phyloP scores from a whole-genome alignment of 2,329 filamentous ascomycete genomes.

The Aspergillus sojae region DNA sequence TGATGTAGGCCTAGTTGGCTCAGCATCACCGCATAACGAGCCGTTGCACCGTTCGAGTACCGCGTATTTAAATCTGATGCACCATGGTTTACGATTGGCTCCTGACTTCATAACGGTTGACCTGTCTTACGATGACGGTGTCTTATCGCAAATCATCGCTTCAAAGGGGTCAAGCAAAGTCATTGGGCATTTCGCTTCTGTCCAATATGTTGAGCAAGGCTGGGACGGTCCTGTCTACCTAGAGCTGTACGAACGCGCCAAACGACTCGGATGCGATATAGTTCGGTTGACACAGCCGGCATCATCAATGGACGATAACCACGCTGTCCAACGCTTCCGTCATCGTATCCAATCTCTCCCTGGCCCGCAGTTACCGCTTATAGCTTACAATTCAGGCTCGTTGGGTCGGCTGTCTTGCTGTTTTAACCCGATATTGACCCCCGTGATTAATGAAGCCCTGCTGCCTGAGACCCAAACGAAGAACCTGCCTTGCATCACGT shows the following conservation, averaged over 20 bases:
- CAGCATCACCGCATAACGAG: slow-evolving; percentile 29
- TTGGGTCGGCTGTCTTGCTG: slow-evolving; percentile 66
- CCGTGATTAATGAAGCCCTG: slow-evolving; percentile 57
- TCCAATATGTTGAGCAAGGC: slow-evolving; percentile 44
- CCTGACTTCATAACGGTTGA: slow-evolving; percentile 68
- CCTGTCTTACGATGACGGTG: slow-evolving; percentile 56
- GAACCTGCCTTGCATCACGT: slow-evolving; percentile 58
- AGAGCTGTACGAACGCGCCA: slow-evolving; percentile 61
- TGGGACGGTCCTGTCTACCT: slow-evolving; percentile 63
- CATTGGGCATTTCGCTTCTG: slow-evolving; percentile 59
- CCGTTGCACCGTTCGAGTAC: slow-evolving; percentile 29
- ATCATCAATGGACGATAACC: slow-evolving; percentile 62
- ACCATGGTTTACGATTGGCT: slow-evolving; percentile 62
- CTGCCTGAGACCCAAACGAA: slow-evolving; percentile 46
- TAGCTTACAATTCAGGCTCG: slow-evolving; percentile 66
- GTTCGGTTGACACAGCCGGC: slow-evolving; percentile 64
- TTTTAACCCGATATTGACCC: slow-evolving; percentile 67
- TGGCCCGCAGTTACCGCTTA: slow-evolving; percentile 55
- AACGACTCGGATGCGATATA: slow-evolving; percentile 61
- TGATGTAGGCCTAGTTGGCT: slow-evolving; percentile 17
- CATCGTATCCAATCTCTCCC: slow-evolving; percentile 50
- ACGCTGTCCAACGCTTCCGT: slow-evolving; percentile 60
- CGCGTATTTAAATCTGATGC: slow-evolving; percentile 59
- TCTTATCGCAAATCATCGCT: slow-evolving; percentile 55
- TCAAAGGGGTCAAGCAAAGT: slow-evolving; percentile 61